These are phyloP conservation scores for Phytopythium oedochilum DNA, from an alignment of 352 stramenopile species.

Conservation along the genomic window DNA sequence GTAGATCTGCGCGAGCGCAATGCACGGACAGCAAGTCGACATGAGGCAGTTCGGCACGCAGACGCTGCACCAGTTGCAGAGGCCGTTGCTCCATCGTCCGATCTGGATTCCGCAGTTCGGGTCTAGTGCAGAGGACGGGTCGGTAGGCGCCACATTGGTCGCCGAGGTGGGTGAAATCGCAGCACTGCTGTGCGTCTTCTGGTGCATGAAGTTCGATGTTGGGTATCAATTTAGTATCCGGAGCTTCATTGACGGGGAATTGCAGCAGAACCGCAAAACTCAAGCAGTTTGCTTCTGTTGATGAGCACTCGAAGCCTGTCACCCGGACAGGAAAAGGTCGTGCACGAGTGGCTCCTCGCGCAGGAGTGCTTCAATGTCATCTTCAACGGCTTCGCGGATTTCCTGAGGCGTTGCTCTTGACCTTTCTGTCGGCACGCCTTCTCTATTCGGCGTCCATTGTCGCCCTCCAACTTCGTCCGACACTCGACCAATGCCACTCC, in stretches of 20 bases:
- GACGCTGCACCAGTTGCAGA: conserved; percentile 26
- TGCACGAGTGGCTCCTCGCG: conserved; percentile 7
- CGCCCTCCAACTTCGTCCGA: not conserved
- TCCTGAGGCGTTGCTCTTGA: not conserved
- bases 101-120: conserved; percentile 1
- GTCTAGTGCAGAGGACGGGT: not conserved
- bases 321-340: not conserved
- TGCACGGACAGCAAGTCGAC: conserved; percentile 20
- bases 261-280: no score
- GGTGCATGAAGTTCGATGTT: no score
- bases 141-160: not conserved
- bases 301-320: no score
- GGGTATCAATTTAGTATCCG: no score
- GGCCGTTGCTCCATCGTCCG: conserved; percentile 13
- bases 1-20: conserved; percentile 31
- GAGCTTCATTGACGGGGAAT: no score
- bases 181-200: no score
- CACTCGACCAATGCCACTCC: not conserved
- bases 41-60: conserved; percentile 27
- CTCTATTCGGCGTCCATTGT: not conserved
- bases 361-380: conserved; percentile 28
- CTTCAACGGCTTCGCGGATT: conserved; percentile 29
- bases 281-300: no score
- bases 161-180: conserved; percentile 1
- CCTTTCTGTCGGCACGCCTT: not conserved